Evolutionary conservation across 306 rosid genomes (phyloP).

Genomic region (Lotus japonicus): DNA sequence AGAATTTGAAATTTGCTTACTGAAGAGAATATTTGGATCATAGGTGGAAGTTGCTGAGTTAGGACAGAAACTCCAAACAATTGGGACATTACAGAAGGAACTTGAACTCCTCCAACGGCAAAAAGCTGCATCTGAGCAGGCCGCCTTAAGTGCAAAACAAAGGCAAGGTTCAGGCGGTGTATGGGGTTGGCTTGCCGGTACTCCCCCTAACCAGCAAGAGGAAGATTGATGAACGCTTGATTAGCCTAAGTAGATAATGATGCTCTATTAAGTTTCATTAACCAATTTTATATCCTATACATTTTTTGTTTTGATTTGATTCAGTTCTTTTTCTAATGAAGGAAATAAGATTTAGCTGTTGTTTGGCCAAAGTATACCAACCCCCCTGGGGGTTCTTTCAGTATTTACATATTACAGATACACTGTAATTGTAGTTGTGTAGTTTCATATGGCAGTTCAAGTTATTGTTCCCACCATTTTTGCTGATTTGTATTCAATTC

Average conservation of each 20-base stretch:
- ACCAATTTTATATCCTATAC: conserved; percentile 25
- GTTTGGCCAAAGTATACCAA: conserved; percentile 31
- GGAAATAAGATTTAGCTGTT: conserved; percentile 42
- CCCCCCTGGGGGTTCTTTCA: conserved; percentile 31
- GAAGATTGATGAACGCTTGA: conserved; percentile 34
- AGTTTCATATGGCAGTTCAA: conserved; percentile 29
- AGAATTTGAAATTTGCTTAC: neutral
- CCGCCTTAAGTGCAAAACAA: conserved; percentile 58
- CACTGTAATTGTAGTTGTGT: conserved; percentile 38
- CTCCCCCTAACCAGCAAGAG: conserved; percentile 31
- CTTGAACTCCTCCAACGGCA: conserved; percentile 88
- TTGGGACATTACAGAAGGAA: conserved; percentile 79
- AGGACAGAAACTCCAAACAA: conserved; percentile 81
- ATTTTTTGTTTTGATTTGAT: conserved; percentile 23
- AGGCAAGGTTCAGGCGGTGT: conserved; percentile 70
- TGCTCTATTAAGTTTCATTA: conserved; percentile 33
- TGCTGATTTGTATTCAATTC: conserved; percentile 37
- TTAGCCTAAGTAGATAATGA: conserved; percentile 23
- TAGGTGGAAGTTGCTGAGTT: conserved; percentile 91
- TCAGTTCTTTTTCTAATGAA: conserved; percentile 27
- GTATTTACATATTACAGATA: conserved; percentile 21
- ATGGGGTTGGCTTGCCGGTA: conserved; percentile 94
- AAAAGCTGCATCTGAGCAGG: conserved; percentile 81
- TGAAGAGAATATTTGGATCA: conserved; percentile 12
- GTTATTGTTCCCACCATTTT: conserved; percentile 32